Evolutionary conservation across 441 rosid species (phyloP).

Genomic region (Dalechampia spathulata): DNA sequence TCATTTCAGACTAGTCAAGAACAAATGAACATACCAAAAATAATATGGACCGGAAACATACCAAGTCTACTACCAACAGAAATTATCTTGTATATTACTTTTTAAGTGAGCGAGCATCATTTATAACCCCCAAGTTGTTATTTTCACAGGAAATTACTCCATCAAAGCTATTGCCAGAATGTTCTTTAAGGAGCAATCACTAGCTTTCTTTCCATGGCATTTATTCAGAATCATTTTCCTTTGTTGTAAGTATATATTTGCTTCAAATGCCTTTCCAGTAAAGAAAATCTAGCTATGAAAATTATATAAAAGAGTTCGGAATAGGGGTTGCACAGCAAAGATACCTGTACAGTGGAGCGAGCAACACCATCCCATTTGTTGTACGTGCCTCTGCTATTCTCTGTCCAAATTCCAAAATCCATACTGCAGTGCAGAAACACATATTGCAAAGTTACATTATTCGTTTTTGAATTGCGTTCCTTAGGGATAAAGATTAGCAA

Average conservation of each 20-base stretch:
- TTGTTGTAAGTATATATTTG: no score
- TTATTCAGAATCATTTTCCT: no score
- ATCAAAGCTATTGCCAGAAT: no score
- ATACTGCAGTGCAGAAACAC: slow-evolving; percentile 32
- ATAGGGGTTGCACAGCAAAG: background rate
- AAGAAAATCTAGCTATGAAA: slow-evolving; percentile 5
- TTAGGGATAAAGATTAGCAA: slow-evolving; percentile 7
- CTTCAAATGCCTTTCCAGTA: background rate
- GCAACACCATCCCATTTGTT: slow-evolving; percentile 91
- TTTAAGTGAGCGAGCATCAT: background rate
- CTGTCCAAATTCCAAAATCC: slow-evolving; percentile 91
- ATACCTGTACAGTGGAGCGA: slow-evolving; percentile 72
- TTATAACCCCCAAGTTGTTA: no score
- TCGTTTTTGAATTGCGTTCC: background rate
- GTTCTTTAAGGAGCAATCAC: no score
- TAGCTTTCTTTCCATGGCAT: no score
- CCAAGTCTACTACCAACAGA: background rate
- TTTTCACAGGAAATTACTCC: no score
- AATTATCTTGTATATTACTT: background rate
- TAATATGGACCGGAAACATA: no score
- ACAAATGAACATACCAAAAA: no score
- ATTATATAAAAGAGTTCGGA: no score
- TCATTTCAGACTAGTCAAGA: no score
- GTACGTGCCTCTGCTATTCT: slow-evolving; percentile 71
- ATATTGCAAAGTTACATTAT: slow-evolving; percentile 10